phyloP scores from a whole-genome alignment of 2,329 filamentous ascomycete species.

The Taxawa tesnikishii region DNA sequence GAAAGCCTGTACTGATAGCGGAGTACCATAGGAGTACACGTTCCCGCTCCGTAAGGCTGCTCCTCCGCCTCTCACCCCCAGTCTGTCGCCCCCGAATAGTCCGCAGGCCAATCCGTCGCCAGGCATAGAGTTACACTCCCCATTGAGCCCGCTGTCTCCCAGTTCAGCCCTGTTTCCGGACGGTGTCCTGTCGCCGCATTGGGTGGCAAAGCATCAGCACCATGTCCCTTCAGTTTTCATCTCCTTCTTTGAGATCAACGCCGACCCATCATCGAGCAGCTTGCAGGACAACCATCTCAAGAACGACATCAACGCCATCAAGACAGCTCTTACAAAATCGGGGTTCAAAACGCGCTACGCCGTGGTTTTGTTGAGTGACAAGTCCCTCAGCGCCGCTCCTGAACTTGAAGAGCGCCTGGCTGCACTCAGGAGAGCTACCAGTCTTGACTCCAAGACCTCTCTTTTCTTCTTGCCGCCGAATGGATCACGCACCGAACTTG shows the following conservation, averaged over 20 bases:
- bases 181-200: constrained; percentile 68
- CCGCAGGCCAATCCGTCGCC: constrained; percentile 32
- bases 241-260: constrained; percentile 66
- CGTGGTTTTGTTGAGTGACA: constrained; percentile 66
- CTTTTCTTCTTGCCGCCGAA: constrained; percentile 73
- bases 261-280: constrained; percentile 60
- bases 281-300: constrained; percentile 82
- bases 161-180: constrained; percentile 77
- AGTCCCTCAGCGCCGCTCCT: constrained; percentile 38
- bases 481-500: constrained; percentile 57
- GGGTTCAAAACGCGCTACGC: constrained; percentile 69
- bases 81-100: constrained; percentile 41
- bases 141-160: constrained; percentile 80
- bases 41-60: constrained; percentile 52
- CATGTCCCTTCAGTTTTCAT: constrained; percentile 69
- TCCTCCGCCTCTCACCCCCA: constrained; percentile 39
- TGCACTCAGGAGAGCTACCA: constrained; percentile 66
- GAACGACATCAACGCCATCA: constrained; percentile 69
- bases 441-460: constrained; percentile 65
- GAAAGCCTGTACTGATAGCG: background rate
- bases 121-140: constrained; percentile 61
- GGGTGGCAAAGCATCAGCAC: constrained; percentile 82
- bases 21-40: constrained; percentile 36
- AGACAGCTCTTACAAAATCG: constrained; percentile 53
- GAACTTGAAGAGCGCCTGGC: constrained; percentile 66